Evolutionary conservation across 495 filamentous ascomycete species (phyloP), one percentile per base, ranked within the genome.

Genomic region (Apodospora peruviana): DNA sequence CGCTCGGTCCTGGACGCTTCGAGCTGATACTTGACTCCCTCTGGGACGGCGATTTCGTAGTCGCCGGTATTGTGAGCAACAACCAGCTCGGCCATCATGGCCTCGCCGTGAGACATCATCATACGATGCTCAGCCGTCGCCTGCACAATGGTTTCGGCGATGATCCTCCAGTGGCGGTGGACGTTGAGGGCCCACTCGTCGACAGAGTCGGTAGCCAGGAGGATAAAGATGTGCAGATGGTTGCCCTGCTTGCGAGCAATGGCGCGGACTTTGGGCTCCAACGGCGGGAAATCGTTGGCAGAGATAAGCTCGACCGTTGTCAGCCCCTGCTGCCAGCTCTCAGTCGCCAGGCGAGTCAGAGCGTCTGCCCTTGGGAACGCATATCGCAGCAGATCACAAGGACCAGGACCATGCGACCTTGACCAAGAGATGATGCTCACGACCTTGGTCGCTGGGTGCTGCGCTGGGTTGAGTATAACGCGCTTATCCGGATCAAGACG

Each of bases 231-330:
- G 24, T 34, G 22, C 5, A 45, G 42, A 11, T 16, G 12, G 25
- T 45, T 24, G 23, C 42, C 42, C 22, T 21, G 12, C n/a, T 29
- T 27, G 23, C 42, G 22, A 12, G 42, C 22, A 11, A 45, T 27
- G 0, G 25, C 17, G 2, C 42, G 21, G 42, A 45, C 29, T 24
- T 45, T 45, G 42, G 24, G 22, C 11, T 45, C 22, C 20, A 24
- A 19, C 4, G 42, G 42, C 20, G 42, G 42, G 4, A 45, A 32
- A 24, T 45, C 42, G 9, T 21, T 8, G n/a, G 42, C 24, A 12
- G 42, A 45, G 21, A 45, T 24, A 17, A 45, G 42, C 42, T 45
- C 42, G 25, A 45, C 42, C 4, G 42, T 45, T 5, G 42, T 45
- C 42, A 27, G 25, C 14, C 42, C 22, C 0, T 16, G 17, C 4